Percentiles rank a stretch among this genome's conserved stretches.
phyloP scores from a whole-genome alignment of 768 basidiomycete species.

The Dendrothele bispora region DNA sequence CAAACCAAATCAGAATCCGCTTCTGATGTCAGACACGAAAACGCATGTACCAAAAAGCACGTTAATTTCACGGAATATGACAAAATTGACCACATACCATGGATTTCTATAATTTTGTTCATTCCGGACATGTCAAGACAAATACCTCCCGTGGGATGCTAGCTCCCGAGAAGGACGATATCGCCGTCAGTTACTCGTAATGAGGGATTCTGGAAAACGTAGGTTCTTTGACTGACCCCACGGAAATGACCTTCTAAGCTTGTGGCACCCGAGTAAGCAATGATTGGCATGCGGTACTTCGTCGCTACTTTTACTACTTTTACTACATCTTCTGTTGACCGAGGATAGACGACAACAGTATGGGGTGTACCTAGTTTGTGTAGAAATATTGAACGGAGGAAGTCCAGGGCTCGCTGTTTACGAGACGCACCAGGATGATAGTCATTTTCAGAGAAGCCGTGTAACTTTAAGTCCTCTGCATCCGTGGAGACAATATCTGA shows the following conservation, averaged over 20 bases:
- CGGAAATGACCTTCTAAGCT: conserved; percentile 77
- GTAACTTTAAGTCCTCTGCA: conserved; percentile 46
- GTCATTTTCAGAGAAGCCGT: conserved; percentile 56
- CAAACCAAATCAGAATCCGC: conserved; percentile 73
- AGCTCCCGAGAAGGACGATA: neutral
- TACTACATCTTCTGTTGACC: conserved; percentile 78
- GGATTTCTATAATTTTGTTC: conserved; percentile 75
- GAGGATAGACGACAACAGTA: conserved; percentile 64
- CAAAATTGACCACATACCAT: conserved; percentile 43
- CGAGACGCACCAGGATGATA: conserved; percentile 42
- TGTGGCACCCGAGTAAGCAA: conserved; percentile 80
- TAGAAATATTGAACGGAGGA: neutral
- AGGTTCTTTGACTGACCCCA: conserved; percentile 43
- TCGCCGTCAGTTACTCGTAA: neutral
- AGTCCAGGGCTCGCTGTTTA: neutral
- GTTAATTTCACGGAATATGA: neutral
- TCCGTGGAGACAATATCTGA: conserved; percentile 47
- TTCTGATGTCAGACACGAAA: conserved; percentile 35
- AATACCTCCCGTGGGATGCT: conserved; percentile 60
- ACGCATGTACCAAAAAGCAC: neutral
- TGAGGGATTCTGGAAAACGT: neutral
- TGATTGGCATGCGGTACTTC: conserved; percentile 75
- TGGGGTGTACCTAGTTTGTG: conserved; percentile 39
- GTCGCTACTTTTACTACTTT: conserved; percentile 73
- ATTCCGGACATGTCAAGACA: conserved; percentile 79